Evolutionary conservation across 108 stramenopile species (phyloP).

Genomic region (Cyclotella baltica): DNA sequence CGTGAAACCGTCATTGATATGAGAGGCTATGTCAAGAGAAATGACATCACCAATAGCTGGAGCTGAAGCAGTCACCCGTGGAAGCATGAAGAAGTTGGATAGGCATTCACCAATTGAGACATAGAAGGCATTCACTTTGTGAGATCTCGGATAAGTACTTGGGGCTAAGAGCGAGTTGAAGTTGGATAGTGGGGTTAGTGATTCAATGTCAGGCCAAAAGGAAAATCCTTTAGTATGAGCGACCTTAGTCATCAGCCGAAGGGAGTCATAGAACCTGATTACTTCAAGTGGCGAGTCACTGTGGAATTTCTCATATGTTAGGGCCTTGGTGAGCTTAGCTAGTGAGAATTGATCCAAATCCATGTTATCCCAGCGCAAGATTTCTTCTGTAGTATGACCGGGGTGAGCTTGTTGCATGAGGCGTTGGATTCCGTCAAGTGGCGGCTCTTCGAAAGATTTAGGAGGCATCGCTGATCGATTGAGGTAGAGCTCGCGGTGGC

Average conservation of each 20-base stretch:
- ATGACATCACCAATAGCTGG: neutral
- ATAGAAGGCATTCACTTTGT: neutral
- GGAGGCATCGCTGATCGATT: neutral
- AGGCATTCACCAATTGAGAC: neutral
- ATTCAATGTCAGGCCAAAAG: neutral
- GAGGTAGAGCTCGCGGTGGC: too few relatives aligned
- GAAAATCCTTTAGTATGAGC: neutral
- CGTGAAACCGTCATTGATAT: neutral
- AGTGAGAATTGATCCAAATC: neutral
- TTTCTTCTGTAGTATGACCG: neutral
- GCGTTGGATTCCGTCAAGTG: neutral
- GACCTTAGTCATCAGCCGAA: neutral
- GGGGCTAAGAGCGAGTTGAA: neutral
- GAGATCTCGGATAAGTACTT: neutral
- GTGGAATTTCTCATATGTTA: neutral
- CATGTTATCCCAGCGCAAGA: neutral
- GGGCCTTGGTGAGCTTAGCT: neutral
- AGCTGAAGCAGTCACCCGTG: too few relatives aligned
- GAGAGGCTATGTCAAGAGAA: neutral
- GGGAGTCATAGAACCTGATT: neutral
- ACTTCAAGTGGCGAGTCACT: neutral
- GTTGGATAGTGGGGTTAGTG: neutral
- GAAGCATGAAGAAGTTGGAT: neutral
- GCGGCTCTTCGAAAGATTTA: neutral
- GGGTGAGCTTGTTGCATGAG: neutral